Evolutionary conservation across 306 rosid species (phyloP), one percentile per base, ranked within the genome.

Genomic region (Cicer bijugum): DNA sequence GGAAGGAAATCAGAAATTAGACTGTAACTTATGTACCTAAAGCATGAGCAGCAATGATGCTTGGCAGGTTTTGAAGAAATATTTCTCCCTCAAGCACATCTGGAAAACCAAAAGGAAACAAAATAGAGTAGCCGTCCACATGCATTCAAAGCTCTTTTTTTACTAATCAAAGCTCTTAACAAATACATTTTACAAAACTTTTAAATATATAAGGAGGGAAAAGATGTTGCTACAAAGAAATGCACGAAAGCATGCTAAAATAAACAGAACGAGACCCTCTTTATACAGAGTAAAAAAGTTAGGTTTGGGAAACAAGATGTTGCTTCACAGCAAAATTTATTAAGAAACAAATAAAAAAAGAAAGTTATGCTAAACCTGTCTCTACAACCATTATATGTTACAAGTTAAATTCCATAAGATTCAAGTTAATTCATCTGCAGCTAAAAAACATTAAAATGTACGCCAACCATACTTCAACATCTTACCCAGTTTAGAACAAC

Each of bases 21-120:
- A 44, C 43, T 19, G 59, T 28, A 23, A 59, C 53, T 38, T 65
- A 77, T 51, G 57, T 86, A 91, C 98, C 97, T 88, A 94, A 78
- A 9, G 91, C 98, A 88, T 89, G 97, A 77, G 96, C 97, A 75
- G 91, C 79, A 47, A 94, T 83, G 79, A 89, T 89, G 81, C 97
- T 94, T 16, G 97, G 97, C 80, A 94, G 83, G 81, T 91, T 94
- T 83, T 94, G 98, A 83, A 94, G 98, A 84, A 94, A 94, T 83
- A 94, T 89, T 69, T 94, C 96, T 74, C 97, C 96, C 81, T 91
- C 96, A 47, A 94, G 97, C 78, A 94, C 88, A 38, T 88, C 96
- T 94, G 87, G 16, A 47, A 59, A 67, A 78, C 66, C 81, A 44
- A 59, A 77, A 66, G 69, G 58, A 70, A 79, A 67, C 17, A 51